A percentile compares a stretch with the other conserved stretches of the same genome.
phyloP scores from a whole-genome alignment of 345 rosid genomes.

The sweet orange (Citrus sinensis) region DVS_A1.0 CM039165.1:34992001-34992500 shows the following conservation, averaged over 20 bases:
- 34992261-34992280: conserved; percentile 84
- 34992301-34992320: conserved; percentile 50
- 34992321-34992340: background rate
- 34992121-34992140: conserved; percentile 49
- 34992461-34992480: conserved; percentile 63
- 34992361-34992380: background rate
- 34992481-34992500: conserved; percentile 79
- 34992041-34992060: background rate
- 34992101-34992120: conserved; percentile 1
- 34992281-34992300: conserved; percentile 59
- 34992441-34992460: conserved; percentile 65
- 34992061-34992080: background rate
- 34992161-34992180: conserved; percentile 94
- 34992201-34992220: conserved; percentile 89
- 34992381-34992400: background rate
- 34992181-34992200: conserved; percentile 77
- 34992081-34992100: background rate
- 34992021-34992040: background rate
- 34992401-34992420: conserved; percentile 56
- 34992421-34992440: conserved; percentile 96
- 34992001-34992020: background rate
- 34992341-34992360: background rate
- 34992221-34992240: conserved; percentile 80
- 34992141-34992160: conserved; percentile 88
- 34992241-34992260: conserved; percentile 90